phyloP scores from a whole-genome alignment of 2,329 filamentous ascomycete genomes.

The Fusarium zealandicum region DNA sequence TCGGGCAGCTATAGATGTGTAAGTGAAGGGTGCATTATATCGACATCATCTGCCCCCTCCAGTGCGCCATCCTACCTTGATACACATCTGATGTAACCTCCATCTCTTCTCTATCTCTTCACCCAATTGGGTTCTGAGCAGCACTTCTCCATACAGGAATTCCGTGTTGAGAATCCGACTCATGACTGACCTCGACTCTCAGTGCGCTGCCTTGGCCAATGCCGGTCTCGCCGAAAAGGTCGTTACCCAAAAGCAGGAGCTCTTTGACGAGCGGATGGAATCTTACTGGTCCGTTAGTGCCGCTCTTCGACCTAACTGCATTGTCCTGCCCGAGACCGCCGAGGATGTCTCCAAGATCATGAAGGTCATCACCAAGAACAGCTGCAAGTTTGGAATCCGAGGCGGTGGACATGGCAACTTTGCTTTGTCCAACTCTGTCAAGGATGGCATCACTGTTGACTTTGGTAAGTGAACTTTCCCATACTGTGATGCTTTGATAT shows the following conservation, averaged over 20 bases:
- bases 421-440: conserved; percentile 46
- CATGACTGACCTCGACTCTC: conserved; percentile 17
- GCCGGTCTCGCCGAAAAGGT: conserved; percentile 41
- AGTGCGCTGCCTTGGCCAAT: conserved; percentile 42
- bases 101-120: neutral
- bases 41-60: neutral
- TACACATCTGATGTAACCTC: neutral
- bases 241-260: conserved; percentile 38
- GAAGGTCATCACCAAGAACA: conserved; percentile 41
- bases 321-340: conserved; percentile 45
- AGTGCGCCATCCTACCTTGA: neutral
- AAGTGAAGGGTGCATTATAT: conserved; percentile 6
- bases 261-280: conserved; percentile 43
- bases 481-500: neutral
- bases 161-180: neutral
- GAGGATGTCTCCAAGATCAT: conserved; percentile 49
- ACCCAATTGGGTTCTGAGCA: neutral
- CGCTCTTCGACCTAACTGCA: conserved; percentile 47
- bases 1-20: conserved; percentile 16
- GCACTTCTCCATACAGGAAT: neutral
- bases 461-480: conserved; percentile 35
- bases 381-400: conserved; percentile 50
- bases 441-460: conserved; percentile 49
- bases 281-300: conserved; percentile 50
- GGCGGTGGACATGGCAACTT: conserved; percentile 49